These are phyloP conservation scores for Talaromyces nanjingensis DNA, from an alignment of 495 filamentous ascomycete species.

Conservation along the genomic window DNA sequence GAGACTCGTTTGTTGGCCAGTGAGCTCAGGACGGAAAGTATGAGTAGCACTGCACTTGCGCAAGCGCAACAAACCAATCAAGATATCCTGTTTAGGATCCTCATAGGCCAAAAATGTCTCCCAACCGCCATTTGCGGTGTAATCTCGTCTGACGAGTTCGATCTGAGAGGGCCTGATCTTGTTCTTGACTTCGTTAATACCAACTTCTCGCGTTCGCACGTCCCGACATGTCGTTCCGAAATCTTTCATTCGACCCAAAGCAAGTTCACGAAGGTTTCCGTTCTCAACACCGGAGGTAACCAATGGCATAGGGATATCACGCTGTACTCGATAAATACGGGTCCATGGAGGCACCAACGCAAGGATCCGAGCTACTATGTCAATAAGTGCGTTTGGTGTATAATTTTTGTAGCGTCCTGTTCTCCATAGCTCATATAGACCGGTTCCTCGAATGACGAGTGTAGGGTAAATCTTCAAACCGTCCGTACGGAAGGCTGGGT, in stretches of 20 bases:
- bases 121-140: constrained; percentile 92
- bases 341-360: constrained; percentile 96
- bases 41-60: constrained; percentile 84
- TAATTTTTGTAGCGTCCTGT: constrained; percentile 98
- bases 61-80: constrained; percentile 85
- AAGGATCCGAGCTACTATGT: constrained; percentile 89
- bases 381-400: constrained; percentile 91
- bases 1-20: constrained; percentile 78
- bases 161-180: constrained; percentile 96
- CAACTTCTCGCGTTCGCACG: constrained; percentile 95
- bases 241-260: constrained; percentile 93
- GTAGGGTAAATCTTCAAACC: constrained; percentile 98
- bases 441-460: constrained; percentile 93
- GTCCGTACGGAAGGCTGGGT: constrained; percentile 94
- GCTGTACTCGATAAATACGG: constrained; percentile 94
- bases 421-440: constrained; percentile 94
- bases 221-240: constrained; percentile 96
- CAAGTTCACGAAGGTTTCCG: constrained; percentile 89
- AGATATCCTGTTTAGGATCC: constrained; percentile 95
- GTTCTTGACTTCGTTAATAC: constrained; percentile 97
- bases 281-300: constrained; percentile 97
- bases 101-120: constrained; percentile 98
- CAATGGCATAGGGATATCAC: constrained; percentile 97
- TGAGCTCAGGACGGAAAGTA: constrained; percentile 86
- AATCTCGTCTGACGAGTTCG: constrained; percentile 93